Evolutionary conservation across 2,329 filamentous ascomycete species (phyloP).

Genomic region (Aquanectria penicillioides): DNA sequence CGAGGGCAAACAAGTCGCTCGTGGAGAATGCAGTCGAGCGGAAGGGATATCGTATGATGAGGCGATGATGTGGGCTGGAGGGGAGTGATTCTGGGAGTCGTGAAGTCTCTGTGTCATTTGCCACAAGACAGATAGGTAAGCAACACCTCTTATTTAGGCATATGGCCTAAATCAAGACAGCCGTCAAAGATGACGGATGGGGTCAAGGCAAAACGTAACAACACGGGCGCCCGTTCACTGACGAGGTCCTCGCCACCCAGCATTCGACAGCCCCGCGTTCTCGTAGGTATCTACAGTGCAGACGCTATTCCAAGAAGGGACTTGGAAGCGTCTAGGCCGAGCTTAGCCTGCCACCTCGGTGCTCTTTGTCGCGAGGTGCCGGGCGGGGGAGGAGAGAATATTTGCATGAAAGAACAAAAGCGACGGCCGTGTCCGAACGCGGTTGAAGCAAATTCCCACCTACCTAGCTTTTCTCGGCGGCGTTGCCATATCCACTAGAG

Average conservation of each 20-base stretch:
- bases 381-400: constrained; percentile 26
- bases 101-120: neutral
- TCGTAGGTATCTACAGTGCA: neutral
- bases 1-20: neutral
- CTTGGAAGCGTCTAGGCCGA: constrained; percentile 7
- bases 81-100: neutral
- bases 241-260: too few species aligned
- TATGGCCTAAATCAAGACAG: neutral
- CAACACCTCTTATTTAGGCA: neutral
- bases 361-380: constrained; percentile 38
- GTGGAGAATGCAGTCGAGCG: neutral
- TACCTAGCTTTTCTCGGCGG: too few species aligned
- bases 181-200: neutral
- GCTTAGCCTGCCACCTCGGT: constrained; percentile 31
- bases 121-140: too few species aligned
- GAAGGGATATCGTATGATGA: neutral
- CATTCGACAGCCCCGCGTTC: neutral
- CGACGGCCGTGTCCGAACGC: neutral
- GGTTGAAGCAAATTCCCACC: too few species aligned
- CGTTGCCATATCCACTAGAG: too few species aligned
- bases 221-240: neutral
- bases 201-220: neutral
- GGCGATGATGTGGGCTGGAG: neutral
- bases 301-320: constrained; percentile 17
- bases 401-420: constrained; percentile 1